Evolutionary conservation across 1,139 yeast species (phyloP).

Genomic region (Debaryomyces subglobosus): DNA sequence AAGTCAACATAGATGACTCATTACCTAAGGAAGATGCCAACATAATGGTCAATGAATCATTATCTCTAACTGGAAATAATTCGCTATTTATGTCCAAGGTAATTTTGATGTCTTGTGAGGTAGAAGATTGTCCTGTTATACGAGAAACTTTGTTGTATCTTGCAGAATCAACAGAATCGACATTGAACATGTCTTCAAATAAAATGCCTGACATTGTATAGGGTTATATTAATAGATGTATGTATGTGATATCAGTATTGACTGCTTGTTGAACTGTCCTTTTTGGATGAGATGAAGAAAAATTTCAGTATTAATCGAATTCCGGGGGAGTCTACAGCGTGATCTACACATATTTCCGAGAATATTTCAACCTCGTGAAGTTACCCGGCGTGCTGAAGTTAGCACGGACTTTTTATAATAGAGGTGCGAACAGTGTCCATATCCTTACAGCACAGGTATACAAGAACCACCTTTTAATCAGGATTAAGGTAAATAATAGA

Average conservation of each 20-base stretch:
- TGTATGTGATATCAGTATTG: background rate
- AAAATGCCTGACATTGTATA: slow-evolving; percentile 74
- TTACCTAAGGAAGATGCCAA: slow-evolving; percentile 79
- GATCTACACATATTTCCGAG: background rate
- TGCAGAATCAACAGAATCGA: slow-evolving; percentile 83
- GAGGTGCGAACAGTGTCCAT: background rate
- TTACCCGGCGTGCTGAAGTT: too few species aligned
- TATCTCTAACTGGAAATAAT: slow-evolving; percentile 79
- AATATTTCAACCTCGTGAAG: background rate
- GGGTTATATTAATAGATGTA: background rate
- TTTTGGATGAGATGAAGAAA: slow-evolving; percentile 6
- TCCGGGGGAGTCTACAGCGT: background rate
- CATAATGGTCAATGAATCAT: slow-evolving; percentile 85
- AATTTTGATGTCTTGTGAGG: slow-evolving; percentile 79
- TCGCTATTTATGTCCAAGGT: slow-evolving; percentile 93
- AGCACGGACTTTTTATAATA: background rate
- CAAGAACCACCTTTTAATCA: background rate
- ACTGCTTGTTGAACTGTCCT: background rate
- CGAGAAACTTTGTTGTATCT: slow-evolving; percentile 93
- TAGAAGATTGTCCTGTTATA: slow-evolving; percentile 84
- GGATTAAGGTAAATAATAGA: slow-evolving; percentile 7
- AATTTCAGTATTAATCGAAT: background rate
- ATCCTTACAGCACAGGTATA: background rate
- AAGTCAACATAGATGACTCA: slow-evolving; percentile 54
- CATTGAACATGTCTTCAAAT: slow-evolving; percentile 91